Conservation (phyloP, 2,329 filamentous ascomycete species). For the Colletotrichum salicis region DNA sequence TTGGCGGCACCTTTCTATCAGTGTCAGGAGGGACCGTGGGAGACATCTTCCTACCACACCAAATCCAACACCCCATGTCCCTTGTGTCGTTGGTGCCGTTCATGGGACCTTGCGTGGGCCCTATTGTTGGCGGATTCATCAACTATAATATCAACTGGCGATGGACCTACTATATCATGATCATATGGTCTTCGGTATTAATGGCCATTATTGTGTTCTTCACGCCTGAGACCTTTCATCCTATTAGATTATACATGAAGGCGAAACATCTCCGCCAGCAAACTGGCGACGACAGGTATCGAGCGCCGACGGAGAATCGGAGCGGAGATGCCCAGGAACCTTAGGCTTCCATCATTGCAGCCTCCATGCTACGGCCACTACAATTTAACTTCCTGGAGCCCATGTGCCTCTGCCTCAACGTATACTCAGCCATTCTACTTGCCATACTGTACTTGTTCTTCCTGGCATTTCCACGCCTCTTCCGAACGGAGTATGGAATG, state of each 20-base stretch:
- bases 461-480: conserved; percentile 87
- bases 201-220: conserved; percentile 72
- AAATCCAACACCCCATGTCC: conserved; percentile 84
- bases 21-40: conserved; percentile 88
- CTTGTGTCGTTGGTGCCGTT: conserved; percentile 76
- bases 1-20: conserved; percentile 73
- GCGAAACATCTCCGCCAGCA: conserved; percentile 75
- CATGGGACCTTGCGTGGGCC: conserved; percentile 68
- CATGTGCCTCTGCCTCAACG: conserved; percentile 84
- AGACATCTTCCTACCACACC: conserved; percentile 75
- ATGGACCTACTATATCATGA: conserved; percentile 84
- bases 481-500: conserved; percentile 78
- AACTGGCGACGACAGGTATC: conserved; percentile 79
- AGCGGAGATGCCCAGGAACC: conserved; percentile 73
- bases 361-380: conserved; percentile 75
- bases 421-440: conserved; percentile 83
- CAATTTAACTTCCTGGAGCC: conserved; percentile 83
- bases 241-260: conserved; percentile 77
- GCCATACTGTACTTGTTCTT: conserved; percentile 92
- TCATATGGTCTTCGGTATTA: conserved; percentile 80
- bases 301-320: conserved; percentile 78
- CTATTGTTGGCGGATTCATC: conserved; percentile 82
- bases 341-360: conserved; percentile 57
- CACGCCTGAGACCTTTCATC: conserved; percentile 88
- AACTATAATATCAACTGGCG: conserved; percentile 79